Base-by-base conservation (phyloP, 169 alveolate species). In the Besnoitia besnoiti region DNA sequence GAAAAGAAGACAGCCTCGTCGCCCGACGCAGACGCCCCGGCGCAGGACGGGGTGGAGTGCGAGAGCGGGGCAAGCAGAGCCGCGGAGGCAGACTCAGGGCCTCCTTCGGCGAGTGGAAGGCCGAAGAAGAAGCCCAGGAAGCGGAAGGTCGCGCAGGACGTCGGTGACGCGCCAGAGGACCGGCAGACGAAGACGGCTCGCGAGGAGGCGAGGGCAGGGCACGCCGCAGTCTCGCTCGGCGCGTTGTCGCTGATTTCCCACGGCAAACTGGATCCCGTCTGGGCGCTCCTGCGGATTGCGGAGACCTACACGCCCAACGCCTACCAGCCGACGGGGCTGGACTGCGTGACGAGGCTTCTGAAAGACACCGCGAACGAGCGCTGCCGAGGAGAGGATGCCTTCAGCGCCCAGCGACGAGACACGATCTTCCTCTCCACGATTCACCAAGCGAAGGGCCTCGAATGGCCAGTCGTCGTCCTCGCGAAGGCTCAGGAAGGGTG, bases 391-490 rank as follows among this genome's bases (percentile, higher is more conserved):
- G 80, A 1, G n/a, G 47, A 67, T 19, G 30, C 62, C 30, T 19
- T 50, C 30, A 30, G 2, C 10, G n/a, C 37, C n/a, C 89, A 82
- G 87, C 94, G 92, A 49, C 40, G 51, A 49, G 89, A 96, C 85
- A 94, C 90, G 40, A 93, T 97, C 14, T 93, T 96, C 91, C 94
- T 97, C 92, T 90, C 96, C 89, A 97, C 97, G 27, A 95, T 97
- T 77, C 98, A 97, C 94, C 95, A 95, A 55, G 95, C 98, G 33
- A 97, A 97, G 89, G 98, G 98, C 37, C 96, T 95, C 42, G 98
- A 97, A 90, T 97, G 97, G 97, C 94, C 95, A 77, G 94, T 95
- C 85, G 97, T 97, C 77, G 95, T 97, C 84, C 90, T 96, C n/a
- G 96, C 97, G 30, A 82, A 92, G 61, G 90, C 93, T 44, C 61